Percentiles rank a stretch among this genome's conserved stretches.
These are phyloP conservation scores for Galeopsis tetrahit DNA, from an alignment of 257 asterid genomes.

Conservation along the genomic window DNA sequence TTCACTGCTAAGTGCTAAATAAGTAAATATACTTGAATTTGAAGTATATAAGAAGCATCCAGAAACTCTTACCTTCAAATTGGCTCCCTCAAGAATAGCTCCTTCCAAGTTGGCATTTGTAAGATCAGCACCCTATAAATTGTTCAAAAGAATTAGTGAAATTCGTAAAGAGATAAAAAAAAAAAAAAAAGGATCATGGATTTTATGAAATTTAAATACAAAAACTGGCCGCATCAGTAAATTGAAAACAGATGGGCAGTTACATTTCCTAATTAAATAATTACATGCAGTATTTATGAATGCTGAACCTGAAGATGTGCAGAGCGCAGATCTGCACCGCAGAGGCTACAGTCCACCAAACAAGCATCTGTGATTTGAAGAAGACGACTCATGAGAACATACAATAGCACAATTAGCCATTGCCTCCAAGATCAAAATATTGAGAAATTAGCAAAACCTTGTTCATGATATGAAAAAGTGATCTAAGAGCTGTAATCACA, in stretches of 20 bases:
- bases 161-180: conserved; percentile 14
- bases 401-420: conserved; percentile 16
- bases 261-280: conserved; percentile 21
- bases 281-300: conserved; percentile 18
- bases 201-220: conserved; percentile 1
- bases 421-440: conserved; percentile 26
- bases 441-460: conserved; percentile 13
- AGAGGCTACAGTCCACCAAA: conserved; percentile 83
- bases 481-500: neutral
- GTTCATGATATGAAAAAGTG: neutral
- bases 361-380: conserved; percentile 76
- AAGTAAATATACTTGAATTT: conserved; percentile 1
- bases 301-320: conserved; percentile 87
- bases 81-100: conserved; percentile 97
- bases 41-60: conserved; percentile 13
- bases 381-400: conserved; percentile 27
- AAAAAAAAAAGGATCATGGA: conserved; percentile 22
- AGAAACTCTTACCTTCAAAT: conserved; percentile 68
- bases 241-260: conserved; percentile 18
- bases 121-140: conserved; percentile 88
- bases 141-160: conserved; percentile 28
- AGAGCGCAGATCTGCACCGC: conserved; percentile 91
- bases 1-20: neutral
- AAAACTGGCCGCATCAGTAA: conserved; percentile 10
- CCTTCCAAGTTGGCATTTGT: conserved; percentile 99